A percentile compares a stretch with the other conserved stretches of the same genome.
These are phyloP conservation scores for Skeletonema marinoi DNA, from an alignment of 108 stramenopile genomes.

Conservation along the genomic window DNA sequence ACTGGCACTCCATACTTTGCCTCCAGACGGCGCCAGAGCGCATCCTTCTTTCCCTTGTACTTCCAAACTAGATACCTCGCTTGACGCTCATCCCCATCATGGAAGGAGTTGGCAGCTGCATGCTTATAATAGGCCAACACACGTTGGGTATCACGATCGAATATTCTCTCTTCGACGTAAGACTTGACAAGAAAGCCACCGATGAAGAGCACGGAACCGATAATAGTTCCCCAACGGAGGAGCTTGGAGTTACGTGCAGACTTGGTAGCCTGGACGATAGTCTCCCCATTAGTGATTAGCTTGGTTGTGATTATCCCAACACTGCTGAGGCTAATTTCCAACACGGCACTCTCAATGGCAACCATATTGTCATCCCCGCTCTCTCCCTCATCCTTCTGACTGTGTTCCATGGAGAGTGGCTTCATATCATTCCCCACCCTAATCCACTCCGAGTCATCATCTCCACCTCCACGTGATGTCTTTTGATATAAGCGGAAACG, in stretches of 20 bases:
- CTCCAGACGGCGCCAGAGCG: slow-evolving; percentile 79
- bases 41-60: slow-evolving; percentile 79
- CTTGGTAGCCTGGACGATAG: slow-evolving; percentile 84
- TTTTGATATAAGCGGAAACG: slow-evolving; percentile 77
- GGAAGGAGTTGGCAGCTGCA: slow-evolving; percentile 67
- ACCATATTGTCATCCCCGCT: slow-evolving; percentile 62
- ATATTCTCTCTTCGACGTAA: slow-evolving; percentile 75
- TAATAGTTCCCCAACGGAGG: slow-evolving; percentile 60
- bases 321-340: slow-evolving; percentile 73
- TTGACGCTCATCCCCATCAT: slow-evolving; percentile 80
- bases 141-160: slow-evolving; percentile 71
- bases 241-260: slow-evolving; percentile 68
- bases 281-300: slow-evolving; percentile 66
- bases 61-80: slow-evolving; percentile 83
- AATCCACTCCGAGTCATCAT: slow-evolving; percentile 55
- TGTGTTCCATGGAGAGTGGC: slow-evolving; percentile 59
- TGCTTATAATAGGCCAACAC: slow-evolving; percentile 84
- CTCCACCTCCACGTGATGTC: slow-evolving; percentile 67
- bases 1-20: slow-evolving; percentile 82
- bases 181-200: slow-evolving; percentile 86
- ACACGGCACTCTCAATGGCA: slow-evolving; percentile 64
- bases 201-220: slow-evolving; percentile 70
- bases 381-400: slow-evolving; percentile 51
- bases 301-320: slow-evolving; percentile 64
- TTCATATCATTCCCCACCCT: slow-evolving; percentile 66